Conservation (phyloP, 306 rosid species). For the Quercus alba region DNA sequence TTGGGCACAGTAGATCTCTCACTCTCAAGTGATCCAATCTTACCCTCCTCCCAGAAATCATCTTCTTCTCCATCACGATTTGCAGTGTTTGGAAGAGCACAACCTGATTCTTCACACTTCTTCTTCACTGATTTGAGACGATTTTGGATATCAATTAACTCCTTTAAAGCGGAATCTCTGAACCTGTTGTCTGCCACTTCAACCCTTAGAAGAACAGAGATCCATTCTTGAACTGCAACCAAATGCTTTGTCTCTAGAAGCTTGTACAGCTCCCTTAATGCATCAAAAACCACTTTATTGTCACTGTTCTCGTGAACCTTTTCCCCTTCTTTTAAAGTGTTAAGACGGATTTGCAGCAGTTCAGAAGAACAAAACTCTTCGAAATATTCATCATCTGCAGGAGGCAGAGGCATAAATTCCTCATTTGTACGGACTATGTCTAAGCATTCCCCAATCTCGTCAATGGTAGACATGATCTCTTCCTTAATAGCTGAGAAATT, state of each 20-base stretch:
- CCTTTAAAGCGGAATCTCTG: conserved; percentile 77
- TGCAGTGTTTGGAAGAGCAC: conserved; percentile 40
- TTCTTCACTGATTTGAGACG: conserved; percentile 54
- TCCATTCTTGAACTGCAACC: conserved; percentile 74
- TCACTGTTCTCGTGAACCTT: conserved; percentile 72
- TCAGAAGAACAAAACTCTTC: conserved; percentile 63
- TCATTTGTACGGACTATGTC: conserved; percentile 61
- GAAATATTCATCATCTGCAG: conserved; percentile 38
- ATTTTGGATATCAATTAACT: conserved; percentile 71
- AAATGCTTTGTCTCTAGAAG: conserved; percentile 71
- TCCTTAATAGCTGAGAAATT: conserved; percentile 50
- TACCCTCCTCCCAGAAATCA: conserved; percentile 91
- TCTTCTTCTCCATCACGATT: conserved; percentile 48
- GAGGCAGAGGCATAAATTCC: conserved; percentile 26
- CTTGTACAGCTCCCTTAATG: conserved; percentile 85
- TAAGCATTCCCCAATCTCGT: conserved; percentile 83
- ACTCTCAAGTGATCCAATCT: conserved; percentile 27
- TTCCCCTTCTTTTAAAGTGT: conserved; percentile 69
- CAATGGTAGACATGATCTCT: conserved; percentile 61
- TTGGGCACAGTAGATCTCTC: conserved; percentile 9
- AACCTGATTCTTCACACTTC: conserved; percentile 83
- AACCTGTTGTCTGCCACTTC: conserved; percentile 61
- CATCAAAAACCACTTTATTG: conserved; percentile 81
- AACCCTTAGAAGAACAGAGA: conserved; percentile 71
- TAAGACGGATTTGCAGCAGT: conserved; percentile 68